These are phyloP conservation scores for Juncus inflexus DNA, from an alignment of 176 grass and related monocot genomes.

Conservation along the genomic window DNA sequence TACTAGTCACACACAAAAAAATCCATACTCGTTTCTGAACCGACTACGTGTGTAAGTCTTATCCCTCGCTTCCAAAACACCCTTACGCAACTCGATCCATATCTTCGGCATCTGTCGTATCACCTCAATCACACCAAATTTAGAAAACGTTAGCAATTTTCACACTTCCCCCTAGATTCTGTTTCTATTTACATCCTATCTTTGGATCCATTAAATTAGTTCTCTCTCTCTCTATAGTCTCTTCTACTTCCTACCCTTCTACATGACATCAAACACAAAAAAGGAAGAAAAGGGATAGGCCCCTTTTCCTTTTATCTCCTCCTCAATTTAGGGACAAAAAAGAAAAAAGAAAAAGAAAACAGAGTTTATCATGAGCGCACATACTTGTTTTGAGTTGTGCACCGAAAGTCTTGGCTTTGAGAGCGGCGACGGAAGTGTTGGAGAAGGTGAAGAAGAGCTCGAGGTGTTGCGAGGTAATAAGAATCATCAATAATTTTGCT, in stretches of 20 bases:
- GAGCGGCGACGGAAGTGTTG: slow-evolving; percentile 47
- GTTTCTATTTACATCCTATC: background rate
- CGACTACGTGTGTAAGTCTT: slow-evolving; percentile 12
- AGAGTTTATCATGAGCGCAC: slow-evolving; percentile 11
- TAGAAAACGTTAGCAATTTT: slow-evolving; percentile 5
- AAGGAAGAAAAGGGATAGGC: background rate
- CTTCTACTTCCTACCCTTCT: background rate
- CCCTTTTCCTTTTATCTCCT: background rate
- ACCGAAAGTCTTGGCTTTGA: slow-evolving; percentile 77
- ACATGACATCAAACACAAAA: slow-evolving; percentile 16
- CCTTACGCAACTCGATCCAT: slow-evolving; percentile 3
- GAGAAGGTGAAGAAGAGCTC: slow-evolving; percentile 39
- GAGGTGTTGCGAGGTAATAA: background rate
- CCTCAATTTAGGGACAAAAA: background rate
- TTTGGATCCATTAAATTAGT: background rate
- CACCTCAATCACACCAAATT: slow-evolving; percentile 12
- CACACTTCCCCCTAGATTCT: no score
- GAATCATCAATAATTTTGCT: no score
- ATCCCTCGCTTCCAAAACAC: slow-evolving; percentile 19
- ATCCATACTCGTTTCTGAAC: no score
- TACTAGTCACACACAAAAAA: no score
- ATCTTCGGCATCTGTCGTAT: slow-evolving; percentile 17
- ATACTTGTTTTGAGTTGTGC: slow-evolving; percentile 35
- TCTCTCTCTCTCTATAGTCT: slow-evolving; percentile 15
- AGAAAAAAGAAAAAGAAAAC: background rate